Evolutionary conservation across 345 rosid genomes (phyloP).

Genomic region (Eucalyptus cloeziana): DNA sequence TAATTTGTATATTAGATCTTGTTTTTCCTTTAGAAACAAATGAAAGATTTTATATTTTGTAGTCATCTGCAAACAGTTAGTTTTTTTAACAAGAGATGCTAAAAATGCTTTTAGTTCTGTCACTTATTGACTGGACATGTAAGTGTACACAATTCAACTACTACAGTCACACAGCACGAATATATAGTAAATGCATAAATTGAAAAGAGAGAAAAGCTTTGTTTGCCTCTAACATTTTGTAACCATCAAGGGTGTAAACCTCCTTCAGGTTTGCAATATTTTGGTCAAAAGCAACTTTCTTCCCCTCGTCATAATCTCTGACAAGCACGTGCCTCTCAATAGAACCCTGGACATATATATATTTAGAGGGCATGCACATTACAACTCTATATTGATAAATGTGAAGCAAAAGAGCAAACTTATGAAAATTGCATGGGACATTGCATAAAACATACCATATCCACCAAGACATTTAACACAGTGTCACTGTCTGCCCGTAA

Average conservation of each 20-base stretch:
- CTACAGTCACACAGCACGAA: neutral
- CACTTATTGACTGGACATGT: neutral
- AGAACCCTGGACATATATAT: slow-evolving; percentile 30
- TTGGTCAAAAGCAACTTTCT: slow-evolving; percentile 74
- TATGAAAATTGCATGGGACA: neutral
- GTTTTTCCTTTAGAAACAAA: neutral
- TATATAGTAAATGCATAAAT: neutral
- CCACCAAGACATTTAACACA: slow-evolving; percentile 84
- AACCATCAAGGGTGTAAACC: slow-evolving; percentile 81
- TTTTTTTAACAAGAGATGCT: neutral
- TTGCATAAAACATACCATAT: slow-evolving; percentile 41
- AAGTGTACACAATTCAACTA: neutral
- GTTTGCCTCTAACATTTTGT: slow-evolving; percentile 48
- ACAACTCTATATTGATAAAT: neutral
- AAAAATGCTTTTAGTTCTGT: neutral
- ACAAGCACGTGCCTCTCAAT: slow-evolving; percentile 95
- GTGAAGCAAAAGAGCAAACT: neutral
- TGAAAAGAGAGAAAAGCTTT: neutral
- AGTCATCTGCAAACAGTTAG: neutral
- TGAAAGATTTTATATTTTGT: neutral
- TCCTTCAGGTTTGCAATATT: slow-evolving; percentile 67
- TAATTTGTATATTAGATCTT: neutral
- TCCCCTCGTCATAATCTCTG: slow-evolving; percentile 70
- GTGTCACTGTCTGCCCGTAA: slow-evolving; percentile 62
- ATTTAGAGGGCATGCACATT: neutral